Evolutionary conservation across 805 yeast genomes (phyloP), one percentile per base, ranked within the genome.

Genomic region (Wickerhamiella azyma): DNA sequence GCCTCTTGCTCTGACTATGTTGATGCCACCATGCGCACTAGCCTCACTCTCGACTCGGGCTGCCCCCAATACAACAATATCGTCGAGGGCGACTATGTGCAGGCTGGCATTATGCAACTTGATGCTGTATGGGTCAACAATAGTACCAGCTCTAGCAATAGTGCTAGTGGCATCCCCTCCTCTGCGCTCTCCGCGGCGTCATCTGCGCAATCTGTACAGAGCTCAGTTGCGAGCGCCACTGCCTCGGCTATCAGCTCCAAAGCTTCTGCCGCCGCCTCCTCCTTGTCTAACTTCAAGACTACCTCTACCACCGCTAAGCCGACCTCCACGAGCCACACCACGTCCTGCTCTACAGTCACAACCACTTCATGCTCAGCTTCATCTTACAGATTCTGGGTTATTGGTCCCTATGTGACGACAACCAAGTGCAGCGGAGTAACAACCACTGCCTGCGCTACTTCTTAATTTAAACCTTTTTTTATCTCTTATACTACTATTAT

Each of bases 31-130:
- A 16, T n/a, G 24, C 11, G 24, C 2, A 35, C 37, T 2, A 13
- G 16, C 5, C 33, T 30, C 16, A 10, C 14, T n/a, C 33, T 30
- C 8, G 16, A 30, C 16, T 11, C 14, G n/a, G 38, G n/a, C 16
- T 19, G 29, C 14, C n/a, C 10, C n/a, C 14, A 32, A 10, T 21
- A 13, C 16, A 39, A 32, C 11, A 33, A 11, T 8, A 17, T 40
- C 13, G 43, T 30, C 14, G n/a, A 40, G 13, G 44, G 44, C 14
- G 26, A 41, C 21, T 41, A 24, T 28, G 29, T 32, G 33, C 17
- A 19, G n/a, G 43, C 43, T 16, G 44, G 38, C 9, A 28, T 41
- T 24, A 2, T 41, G 35, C 32, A 33, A 9, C 37, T 36, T 7
- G 11, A 13, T 5, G 14, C 14, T 13, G 33, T 30, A 2, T 11